phyloP scores from a whole-genome alignment of 2,329 filamentous ascomycete genomes.

The Amauroascus verrucosus region DNA sequence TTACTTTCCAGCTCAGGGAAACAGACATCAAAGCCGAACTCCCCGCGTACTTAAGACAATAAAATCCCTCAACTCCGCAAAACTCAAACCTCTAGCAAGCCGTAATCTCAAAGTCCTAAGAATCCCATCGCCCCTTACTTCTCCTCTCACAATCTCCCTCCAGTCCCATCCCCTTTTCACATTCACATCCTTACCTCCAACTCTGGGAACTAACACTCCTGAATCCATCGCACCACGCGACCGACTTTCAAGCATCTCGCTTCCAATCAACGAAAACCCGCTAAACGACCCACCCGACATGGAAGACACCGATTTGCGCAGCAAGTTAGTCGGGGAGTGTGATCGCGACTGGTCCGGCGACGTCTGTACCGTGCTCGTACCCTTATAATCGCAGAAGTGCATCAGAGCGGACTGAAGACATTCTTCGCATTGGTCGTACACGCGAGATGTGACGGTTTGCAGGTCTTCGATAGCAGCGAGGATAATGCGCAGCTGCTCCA shows the following conservation, averaged over 20 bases:
- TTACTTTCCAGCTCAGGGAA: no score
- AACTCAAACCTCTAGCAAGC: conserved; percentile 58
- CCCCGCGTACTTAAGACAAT: background rate
- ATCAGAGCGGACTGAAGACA: conserved; percentile 66
- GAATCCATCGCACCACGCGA: conserved; percentile 28
- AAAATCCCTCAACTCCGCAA: conserved; percentile 25
- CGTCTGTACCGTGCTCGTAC: conserved; percentile 30
- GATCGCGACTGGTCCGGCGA: conserved; percentile 11
- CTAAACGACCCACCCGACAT: conserved; percentile 44
- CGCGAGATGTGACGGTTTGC: conserved; percentile 60
- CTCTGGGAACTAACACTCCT: conserved; percentile 37
- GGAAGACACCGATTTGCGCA: conserved; percentile 52
- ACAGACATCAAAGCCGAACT: background rate
- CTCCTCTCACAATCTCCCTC: conserved; percentile 48
- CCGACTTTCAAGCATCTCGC: conserved; percentile 52
- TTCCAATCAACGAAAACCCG: conserved; percentile 62
- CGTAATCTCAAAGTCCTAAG: conserved; percentile 61
- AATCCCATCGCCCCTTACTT: conserved; percentile 57
- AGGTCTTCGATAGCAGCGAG: conserved; percentile 72
- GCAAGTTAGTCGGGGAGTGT: conserved; percentile 52
- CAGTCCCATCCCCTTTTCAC: conserved; percentile 63
- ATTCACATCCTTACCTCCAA: conserved; percentile 22
- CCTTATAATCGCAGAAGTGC: conserved; percentile 32
- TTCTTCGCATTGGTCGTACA: conserved; percentile 65
- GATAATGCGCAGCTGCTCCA: conserved; percentile 62